A percentile compares a stretch with the other conserved stretches of the same genome.
Conservation (phyloP, 176 grass and related monocot species). For the Bromus sterilis region DNA sequence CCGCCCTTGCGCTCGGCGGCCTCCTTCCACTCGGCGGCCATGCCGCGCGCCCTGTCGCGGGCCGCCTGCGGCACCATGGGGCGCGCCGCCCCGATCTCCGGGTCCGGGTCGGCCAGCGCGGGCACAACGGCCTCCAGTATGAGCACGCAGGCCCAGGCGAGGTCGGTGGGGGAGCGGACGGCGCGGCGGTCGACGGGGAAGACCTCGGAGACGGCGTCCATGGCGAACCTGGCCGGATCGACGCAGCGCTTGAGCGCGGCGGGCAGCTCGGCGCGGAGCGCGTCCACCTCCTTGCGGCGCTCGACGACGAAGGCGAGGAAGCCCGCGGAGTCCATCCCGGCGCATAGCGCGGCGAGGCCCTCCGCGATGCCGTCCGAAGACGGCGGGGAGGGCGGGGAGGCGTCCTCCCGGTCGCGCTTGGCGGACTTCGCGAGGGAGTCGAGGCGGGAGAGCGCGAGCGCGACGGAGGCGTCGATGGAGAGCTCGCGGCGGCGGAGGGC, state of each 20-base stretch:
- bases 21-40: slow-evolving; percentile 69
- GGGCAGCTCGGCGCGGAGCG: slow-evolving; percentile 48
- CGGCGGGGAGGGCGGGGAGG: neutral
- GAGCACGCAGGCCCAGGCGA: slow-evolving; percentile 75
- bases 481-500: slow-evolving; percentile 53
- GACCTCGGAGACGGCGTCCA: slow-evolving; percentile 52
- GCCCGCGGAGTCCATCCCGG: slow-evolving; percentile 46
- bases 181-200: slow-evolving; percentile 60
- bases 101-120: slow-evolving; percentile 58
- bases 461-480: slow-evolving; percentile 51
- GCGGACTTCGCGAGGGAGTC: slow-evolving; percentile 24
- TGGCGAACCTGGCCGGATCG: slow-evolving; percentile 63
- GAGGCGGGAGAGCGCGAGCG: slow-evolving; percentile 36
- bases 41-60: slow-evolving; percentile 46
- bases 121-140: slow-evolving; percentile 65
- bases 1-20: slow-evolving; percentile 49
- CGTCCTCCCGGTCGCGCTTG: neutral
- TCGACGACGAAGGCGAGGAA: slow-evolving; percentile 59
- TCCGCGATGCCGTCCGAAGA: slow-evolving; percentile 8
- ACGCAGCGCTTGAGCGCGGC: slow-evolving; percentile 54
- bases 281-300: slow-evolving; percentile 68
- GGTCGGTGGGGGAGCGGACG: slow-evolving; percentile 48
- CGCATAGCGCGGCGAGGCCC: slow-evolving; percentile 39
- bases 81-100: slow-evolving; percentile 41
- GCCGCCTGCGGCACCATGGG: slow-evolving; percentile 42